Evolutionary conservation across 2,329 filamentous ascomycete genomes (phyloP).

Genomic region (Botryotinia globosa): DNA sequence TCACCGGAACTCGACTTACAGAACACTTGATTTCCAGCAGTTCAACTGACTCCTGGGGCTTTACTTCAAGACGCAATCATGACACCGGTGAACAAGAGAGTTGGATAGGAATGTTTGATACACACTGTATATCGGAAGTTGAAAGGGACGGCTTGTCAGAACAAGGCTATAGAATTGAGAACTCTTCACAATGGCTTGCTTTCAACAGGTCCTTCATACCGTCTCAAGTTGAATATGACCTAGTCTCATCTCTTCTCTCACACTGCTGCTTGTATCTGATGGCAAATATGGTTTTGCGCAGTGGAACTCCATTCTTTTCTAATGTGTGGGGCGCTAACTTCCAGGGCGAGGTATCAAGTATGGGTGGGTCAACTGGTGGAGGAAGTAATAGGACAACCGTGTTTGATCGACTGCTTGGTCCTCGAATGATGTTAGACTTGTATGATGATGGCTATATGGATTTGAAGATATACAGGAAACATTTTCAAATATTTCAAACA

Average conservation of each 20-base stretch:
- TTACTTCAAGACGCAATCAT: background rate
- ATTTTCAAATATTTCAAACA: background rate
- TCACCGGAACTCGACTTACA: background rate
- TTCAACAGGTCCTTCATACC: background rate
- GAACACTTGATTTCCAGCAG: background rate
- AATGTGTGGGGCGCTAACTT: fast-evolving
- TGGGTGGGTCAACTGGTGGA: too few species aligned
- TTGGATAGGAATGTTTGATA: background rate
- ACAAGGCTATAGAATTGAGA: background rate
- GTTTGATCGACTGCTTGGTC: fast-evolving
- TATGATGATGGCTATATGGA: background rate
- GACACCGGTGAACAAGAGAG: too few species aligned
- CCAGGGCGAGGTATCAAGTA: fast-evolving
- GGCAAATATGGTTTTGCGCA: fast-evolving
- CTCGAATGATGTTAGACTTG: background rate
- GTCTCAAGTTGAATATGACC: background rate
- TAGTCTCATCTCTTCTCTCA: background rate
- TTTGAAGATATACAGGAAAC: background rate
- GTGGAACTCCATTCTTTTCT: fast-evolving
- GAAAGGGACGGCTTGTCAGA: fast-evolving
- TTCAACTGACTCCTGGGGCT: fast-evolving
- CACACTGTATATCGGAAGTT: fast-evolving
- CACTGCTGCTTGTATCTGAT: background rate
- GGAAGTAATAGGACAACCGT: too few species aligned
- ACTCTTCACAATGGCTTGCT: background rate